phyloP scores from a whole-genome alignment of 2,329 filamentous ascomycete species.

The Aspergillus sp. region DNA sequence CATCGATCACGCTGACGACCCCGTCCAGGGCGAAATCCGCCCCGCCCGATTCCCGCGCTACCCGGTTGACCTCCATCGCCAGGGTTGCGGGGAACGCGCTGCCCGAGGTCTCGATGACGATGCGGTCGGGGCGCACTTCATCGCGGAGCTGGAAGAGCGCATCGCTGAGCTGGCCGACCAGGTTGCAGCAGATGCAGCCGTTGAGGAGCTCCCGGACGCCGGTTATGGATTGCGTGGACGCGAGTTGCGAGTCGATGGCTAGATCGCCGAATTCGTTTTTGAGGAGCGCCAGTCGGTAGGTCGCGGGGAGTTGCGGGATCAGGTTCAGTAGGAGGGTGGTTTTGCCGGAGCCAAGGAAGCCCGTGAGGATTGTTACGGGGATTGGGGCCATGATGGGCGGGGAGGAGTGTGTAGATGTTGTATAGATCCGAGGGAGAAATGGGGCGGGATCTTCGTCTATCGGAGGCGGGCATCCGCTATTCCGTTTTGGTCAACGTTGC shows the following conservation, averaged over 20 bases:
- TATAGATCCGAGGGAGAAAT: background rate
- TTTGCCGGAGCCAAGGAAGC: conserved; percentile 92
- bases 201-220: conserved; percentile 90
- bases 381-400: conserved; percentile 53
- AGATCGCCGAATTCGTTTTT: conserved; percentile 98
- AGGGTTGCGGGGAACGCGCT: conserved; percentile 81
- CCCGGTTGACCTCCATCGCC: conserved; percentile 78
- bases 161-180: conserved; percentile 79
- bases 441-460: background rate
- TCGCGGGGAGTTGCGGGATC: conserved; percentile 75
- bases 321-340: conserved; percentile 93
- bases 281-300: conserved; percentile 84
- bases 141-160: conserved; percentile 66
- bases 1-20: conserved; percentile 81
- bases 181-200: conserved; percentile 97
- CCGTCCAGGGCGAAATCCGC: conserved; percentile 66
- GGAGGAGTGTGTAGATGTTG: background rate
- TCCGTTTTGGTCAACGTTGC: background rate
- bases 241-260: conserved; percentile 86
- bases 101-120: conserved; percentile 88
- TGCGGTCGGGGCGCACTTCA: conserved; percentile 60
- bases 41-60: conserved; percentile 52
- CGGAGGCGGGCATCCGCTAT: background rate
- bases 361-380: conserved; percentile 89
- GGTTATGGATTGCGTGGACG: conserved; percentile 69